Percentiles rank a stretch among this genome's conserved stretches.
Conservation (phyloP, 805 yeast genomes). For the Metschnikowia hibisci region DNA sequence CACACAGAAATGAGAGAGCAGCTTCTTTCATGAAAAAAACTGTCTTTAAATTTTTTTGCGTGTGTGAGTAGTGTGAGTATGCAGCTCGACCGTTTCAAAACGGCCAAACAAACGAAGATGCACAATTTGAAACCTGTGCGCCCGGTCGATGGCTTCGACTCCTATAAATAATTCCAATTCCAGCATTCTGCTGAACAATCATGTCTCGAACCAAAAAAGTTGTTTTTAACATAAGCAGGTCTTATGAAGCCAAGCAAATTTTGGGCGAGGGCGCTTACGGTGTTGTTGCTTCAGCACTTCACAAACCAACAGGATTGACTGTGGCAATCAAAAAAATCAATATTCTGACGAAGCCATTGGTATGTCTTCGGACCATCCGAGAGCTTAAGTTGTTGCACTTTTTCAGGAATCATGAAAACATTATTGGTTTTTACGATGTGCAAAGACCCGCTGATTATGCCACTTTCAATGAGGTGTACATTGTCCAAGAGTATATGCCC, state of each 20-base stretch:
- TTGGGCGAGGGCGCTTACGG: constrained; percentile 86
- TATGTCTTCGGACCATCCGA: constrained; percentile 66
- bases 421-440: constrained; percentile 60
- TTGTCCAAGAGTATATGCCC: constrained; percentile 77
- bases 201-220: constrained; percentile 9
- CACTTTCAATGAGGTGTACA: constrained; percentile 65
- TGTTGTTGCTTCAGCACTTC: constrained; percentile 66
- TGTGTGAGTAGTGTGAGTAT: no score
- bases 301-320: constrained; percentile 52
- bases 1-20: no score
- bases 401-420: constrained; percentile 68
- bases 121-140: no score
- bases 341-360: constrained; percentile 62
- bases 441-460: constrained; percentile 59
- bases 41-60: no score
- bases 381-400: constrained; percentile 64
- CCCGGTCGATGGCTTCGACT: no score
- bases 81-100: no score
- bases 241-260: constrained; percentile 55
- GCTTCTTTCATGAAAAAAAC: no score
- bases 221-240: constrained; percentile 60
- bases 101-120: no score
- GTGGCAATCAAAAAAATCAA: constrained; percentile 79
- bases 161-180: no score
- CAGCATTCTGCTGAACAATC: background rate